Conservation (phyloP, 2,329 filamentous ascomycete genomes). For the Bipolaris victoriae region DNA sequence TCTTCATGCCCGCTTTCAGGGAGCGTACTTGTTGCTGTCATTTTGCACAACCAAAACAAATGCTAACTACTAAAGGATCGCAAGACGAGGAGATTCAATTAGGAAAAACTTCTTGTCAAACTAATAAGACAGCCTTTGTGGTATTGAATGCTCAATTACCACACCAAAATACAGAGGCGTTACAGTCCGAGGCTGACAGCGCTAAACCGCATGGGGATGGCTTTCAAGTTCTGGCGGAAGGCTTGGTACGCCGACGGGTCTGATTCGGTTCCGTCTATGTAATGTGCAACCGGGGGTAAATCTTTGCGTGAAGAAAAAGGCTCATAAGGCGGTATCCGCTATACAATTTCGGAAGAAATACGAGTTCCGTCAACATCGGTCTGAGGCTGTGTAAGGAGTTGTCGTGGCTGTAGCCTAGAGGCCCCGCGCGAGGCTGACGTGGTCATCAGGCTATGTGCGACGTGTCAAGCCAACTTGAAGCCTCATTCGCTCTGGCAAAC, state of each 20-base stretch:
- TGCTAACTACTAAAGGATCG: not conserved
- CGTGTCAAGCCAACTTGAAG: not conserved
- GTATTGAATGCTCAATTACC: not conserved
- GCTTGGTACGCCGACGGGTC: constrained; percentile 1
- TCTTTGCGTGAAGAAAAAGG: not conserved
- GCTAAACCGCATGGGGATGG: constrained; percentile 8
- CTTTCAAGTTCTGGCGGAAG: constrained; percentile 6
- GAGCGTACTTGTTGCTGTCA: not conserved
- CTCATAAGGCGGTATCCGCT: not conserved
- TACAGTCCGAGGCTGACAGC: not conserved
- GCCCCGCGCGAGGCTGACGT: not conserved
- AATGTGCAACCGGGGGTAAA: not conserved
- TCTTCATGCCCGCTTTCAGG: not conserved
- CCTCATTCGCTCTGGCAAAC: not conserved
- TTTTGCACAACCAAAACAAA: not conserved
- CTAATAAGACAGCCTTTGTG: not conserved
- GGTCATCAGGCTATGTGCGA: not conserved
- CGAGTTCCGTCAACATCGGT: too few species aligned
- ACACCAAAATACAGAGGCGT: not conserved
- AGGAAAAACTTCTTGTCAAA: not conserved
- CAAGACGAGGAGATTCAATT: not conserved
- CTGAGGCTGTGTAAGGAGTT: not conserved
- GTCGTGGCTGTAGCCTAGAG: not conserved
- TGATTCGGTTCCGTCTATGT: not conserved
- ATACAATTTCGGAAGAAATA: not conserved